Evolutionary conservation across 768 basidiomycete genomes (phyloP), one percentile per base, ranked within the genome.

Genomic region (Multifurca ochricompacta): DNA sequence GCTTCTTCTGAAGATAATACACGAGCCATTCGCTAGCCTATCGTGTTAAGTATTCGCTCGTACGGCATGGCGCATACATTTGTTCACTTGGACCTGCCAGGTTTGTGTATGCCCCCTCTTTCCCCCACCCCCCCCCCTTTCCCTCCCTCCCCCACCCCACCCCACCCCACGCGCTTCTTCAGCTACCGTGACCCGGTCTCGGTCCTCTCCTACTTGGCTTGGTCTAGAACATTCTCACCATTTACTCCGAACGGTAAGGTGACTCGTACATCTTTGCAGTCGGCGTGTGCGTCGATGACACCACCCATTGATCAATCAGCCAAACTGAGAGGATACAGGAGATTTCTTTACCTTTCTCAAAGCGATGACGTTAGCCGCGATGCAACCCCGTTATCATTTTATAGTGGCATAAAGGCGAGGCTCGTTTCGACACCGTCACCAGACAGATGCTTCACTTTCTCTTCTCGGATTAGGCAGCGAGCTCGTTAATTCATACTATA

Each of bases 361-460:
- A 6, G 35, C 6, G 25, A 51, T 56, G 50, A 51, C 55, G 39
- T 56, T 23, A 25, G 14, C 50, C 43, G 52, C 40, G 56, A 57
- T 52, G 50, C 28, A 48, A 56, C 34, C 51, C 51, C 23, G n/a
- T 52, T 51, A 27, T 44, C 21, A 44, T 32, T 27, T 16, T n/a
- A 19, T 4, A 11, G 31, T n/a, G n/a, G n/a, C n/a, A 44, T 31
- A 10, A 16, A 31, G 34, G 27, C 4, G 1, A 1, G 13, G 30
- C 32, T 10, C 23, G 14, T 27, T 48, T 32, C 36, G n/a, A 39
- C 18, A 21, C 21, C 6, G 23, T 39, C 21, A 41, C 5, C 18
- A 36, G 6, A 19, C 18, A 25, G 6, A 10, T 30, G 14, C 10
- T 39, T 30, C 37, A 16, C 11, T 36, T 45, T 34, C 21, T 37